Evolutionary conservation across 306 rosid genomes (phyloP).

Genomic region (Medicago lupulina): DNA sequence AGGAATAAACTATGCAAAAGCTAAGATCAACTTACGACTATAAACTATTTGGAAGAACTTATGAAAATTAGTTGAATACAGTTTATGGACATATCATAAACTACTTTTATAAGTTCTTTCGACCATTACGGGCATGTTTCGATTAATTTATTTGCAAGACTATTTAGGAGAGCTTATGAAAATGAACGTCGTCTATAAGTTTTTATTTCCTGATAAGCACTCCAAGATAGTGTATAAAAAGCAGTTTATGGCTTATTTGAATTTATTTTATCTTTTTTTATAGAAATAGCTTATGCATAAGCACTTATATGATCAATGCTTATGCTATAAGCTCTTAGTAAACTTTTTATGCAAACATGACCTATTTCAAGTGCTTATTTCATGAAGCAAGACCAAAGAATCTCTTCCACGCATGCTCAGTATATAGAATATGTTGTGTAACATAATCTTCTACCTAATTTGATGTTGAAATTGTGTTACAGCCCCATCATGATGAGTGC

Average conservation of each 20-base stretch:
- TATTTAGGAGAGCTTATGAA: too few relatives aligned
- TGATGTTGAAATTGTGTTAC: constrained; percentile 34
- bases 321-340: too few relatives aligned
- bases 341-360: too few relatives aligned
- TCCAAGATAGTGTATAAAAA: too few relatives aligned
- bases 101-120: neutral
- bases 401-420: neutral
- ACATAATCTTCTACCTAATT: neutral
- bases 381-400: neutral
- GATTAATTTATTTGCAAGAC: too few relatives aligned
- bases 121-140: too few relatives aligned
- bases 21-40: neutral
- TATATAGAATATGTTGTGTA: neutral
- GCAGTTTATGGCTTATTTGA: too few relatives aligned
- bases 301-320: too few relatives aligned
- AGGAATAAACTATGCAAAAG: neutral
- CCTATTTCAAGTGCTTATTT: neutral
- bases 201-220: too few relatives aligned
- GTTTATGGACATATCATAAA: neutral
- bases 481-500: constrained; percentile 99
- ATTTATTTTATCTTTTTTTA: too few relatives aligned
- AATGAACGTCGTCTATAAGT: too few relatives aligned
- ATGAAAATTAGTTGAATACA: neutral
- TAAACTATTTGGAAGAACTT: neutral
- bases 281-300: too few relatives aligned